Base-by-base conservation (phyloP, 441 rosid species). In the Pelargonium myrrhifolium region DNA sequence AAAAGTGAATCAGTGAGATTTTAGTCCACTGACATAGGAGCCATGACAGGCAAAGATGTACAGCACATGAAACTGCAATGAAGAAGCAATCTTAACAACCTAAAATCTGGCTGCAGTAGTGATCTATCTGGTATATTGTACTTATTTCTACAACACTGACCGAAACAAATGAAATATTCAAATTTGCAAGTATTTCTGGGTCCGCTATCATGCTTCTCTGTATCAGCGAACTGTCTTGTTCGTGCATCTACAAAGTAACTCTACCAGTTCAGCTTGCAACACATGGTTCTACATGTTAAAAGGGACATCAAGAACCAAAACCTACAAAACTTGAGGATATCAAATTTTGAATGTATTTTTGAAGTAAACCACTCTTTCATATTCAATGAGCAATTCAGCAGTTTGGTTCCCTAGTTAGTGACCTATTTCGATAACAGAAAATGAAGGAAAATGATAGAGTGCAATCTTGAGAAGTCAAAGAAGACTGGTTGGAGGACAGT, bases 1-100 rank as follows among this genome's bases (percentile, higher is more conserved):
- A 24, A 14, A 59, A 42, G 10, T 45, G 65, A 43, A 35, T 56
- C 43, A 65, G 21, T n/a, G 62, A 45, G 65, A 51, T 37, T 43
- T n/a, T 56, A 45, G 62, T 58, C 68, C 51, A 68, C 68, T 26
- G 4, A 40, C n/a, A 55, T 43, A 65, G 24, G 59, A 47, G 58
- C 53, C 68, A 49, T 39, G 68, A 47, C 39, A 65, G 58, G 58
- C 68, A 65, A 58, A 7, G 47, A 14, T 58, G 0, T 70, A 21
- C 12, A 64, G 49, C 40, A 61, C 59, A 17, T 31, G 40, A 21
- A 64, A 70, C 55, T 9, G 42, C 26, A 43, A 31, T 58, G 31
- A 31, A 59, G 65, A 65, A 71, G 56, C 28, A 43, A 56, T 55
- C 68, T 58, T 37, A 12, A 31, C 35, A 28, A 59, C 59, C 14